These are phyloP conservation scores for Aspergillus persii DNA, from an alignment of 2,329 filamentous ascomycete genomes.

Conservation along the genomic window DNA sequence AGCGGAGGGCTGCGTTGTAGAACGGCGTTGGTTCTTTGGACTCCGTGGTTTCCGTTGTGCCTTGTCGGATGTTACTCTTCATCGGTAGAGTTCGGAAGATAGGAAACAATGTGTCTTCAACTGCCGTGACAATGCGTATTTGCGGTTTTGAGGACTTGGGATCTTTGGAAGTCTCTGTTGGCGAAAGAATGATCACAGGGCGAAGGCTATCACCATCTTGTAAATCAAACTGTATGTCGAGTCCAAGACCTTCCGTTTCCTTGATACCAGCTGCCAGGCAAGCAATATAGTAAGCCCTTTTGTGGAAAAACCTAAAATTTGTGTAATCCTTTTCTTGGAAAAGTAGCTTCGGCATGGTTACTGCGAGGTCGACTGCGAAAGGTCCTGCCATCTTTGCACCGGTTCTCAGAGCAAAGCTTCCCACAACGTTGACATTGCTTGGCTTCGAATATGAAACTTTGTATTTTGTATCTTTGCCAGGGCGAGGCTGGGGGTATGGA, in stretches of 20 bases:
- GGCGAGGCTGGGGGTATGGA: conserved; percentile 80
- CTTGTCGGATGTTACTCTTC: conserved; percentile 67
- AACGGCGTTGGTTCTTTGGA: conserved; percentile 66
- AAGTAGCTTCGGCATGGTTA: conserved; percentile 75
- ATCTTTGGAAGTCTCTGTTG: conserved; percentile 30
- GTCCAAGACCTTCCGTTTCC: conserved; percentile 51
- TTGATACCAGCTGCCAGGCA: conserved; percentile 72
- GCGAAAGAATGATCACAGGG: conserved; percentile 59
- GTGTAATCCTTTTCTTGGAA: conserved; percentile 95
- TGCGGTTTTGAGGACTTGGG: conserved; percentile 49
- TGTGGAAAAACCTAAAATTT: conserved; percentile 91
- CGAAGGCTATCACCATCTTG: conserved; percentile 73
- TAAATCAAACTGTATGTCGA: conserved; percentile 62
- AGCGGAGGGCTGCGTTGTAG: conserved; percentile 83
- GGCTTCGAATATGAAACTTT: conserved; percentile 77
- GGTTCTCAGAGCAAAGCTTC: conserved; percentile 78
- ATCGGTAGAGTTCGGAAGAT: conserved; percentile 67
- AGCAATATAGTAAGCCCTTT: conserved; percentile 86
- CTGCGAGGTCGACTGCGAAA: conserved; percentile 74
- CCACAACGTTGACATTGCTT: conserved; percentile 77
- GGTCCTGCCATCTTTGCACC: conserved; percentile 59
- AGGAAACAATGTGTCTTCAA: conserved; percentile 68
- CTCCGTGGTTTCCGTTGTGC: conserved; percentile 38
- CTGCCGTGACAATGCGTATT: conserved; percentile 75
- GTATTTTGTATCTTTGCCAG: conserved; percentile 73